These are phyloP conservation scores for Cystobasidium slooffiae DNA, from an alignment of 1,284 basidiomycete species.

Conservation along the genomic window DNA sequence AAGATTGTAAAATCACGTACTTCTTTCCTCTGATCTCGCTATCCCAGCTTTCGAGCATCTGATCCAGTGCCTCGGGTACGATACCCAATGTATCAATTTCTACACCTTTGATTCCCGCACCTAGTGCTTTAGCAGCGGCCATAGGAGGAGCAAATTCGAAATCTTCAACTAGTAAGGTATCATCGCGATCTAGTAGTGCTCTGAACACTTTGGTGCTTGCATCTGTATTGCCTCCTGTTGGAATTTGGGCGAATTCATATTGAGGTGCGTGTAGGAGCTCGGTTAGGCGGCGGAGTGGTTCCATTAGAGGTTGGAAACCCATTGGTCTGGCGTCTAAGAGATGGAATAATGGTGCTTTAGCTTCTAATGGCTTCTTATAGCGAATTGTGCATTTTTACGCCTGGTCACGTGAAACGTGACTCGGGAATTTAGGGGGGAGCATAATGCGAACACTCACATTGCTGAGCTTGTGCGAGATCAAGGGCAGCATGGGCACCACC, in stretches of 20 bases:
- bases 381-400: too few species aligned
- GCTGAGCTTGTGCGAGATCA: constrained; percentile 40
- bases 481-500: constrained; percentile 34
- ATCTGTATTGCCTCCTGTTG: constrained; percentile 79
- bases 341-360: constrained; percentile 58
- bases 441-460: constrained; percentile 21
- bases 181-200: constrained; percentile 73
- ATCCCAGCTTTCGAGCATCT: constrained; percentile 71
- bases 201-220: constrained; percentile 65
- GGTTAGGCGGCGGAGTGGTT: constrained; percentile 66
- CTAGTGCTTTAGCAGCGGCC: constrained; percentile 33
- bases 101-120: constrained; percentile 54
- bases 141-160: constrained; percentile 60
- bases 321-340: constrained; percentile 35
- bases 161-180: constrained; percentile 70
- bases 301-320: constrained; percentile 64
- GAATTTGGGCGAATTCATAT: constrained; percentile 67
- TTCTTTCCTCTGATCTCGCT: constrained; percentile 62
- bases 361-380: background rate
- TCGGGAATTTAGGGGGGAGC: background rate
- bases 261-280: constrained; percentile 68
- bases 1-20: background rate
- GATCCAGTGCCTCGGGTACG: constrained; percentile 67
- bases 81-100: constrained; percentile 75
- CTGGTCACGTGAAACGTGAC: background rate